These are phyloP conservation scores for Puccinia hordei DNA, from an alignment of 1,284 basidiomycete genomes.

Conservation along the genomic window DNA sequence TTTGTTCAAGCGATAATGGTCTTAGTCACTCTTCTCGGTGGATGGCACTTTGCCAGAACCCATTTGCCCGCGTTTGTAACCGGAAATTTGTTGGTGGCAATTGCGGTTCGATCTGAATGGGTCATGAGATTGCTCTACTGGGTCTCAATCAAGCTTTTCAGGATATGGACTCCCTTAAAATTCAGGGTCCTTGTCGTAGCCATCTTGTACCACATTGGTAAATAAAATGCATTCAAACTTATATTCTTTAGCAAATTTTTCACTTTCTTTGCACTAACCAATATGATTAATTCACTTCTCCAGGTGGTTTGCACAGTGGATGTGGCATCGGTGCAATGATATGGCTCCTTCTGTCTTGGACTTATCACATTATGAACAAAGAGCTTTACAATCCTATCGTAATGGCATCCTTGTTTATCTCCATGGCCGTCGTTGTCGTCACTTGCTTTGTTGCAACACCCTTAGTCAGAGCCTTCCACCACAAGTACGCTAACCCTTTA, in stretches of 20 bases:
- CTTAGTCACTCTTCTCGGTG: conserved; percentile 67
- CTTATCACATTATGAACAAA: conserved; percentile 69
- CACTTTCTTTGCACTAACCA: background rate
- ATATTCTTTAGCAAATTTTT: background rate
- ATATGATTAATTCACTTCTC: background rate
- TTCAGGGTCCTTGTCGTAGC: conserved; percentile 42
- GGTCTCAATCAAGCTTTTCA: conserved; percentile 58
- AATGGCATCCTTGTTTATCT: conserved; percentile 66
- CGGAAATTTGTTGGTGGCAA: conserved; percentile 66
- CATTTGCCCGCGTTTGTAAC: conserved; percentile 69
- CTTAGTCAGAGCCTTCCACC: conserved; percentile 72
- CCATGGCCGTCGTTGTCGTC: conserved; percentile 65
- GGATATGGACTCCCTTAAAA: conserved; percentile 33
- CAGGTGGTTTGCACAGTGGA: conserved; percentile 72
- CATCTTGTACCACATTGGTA: conserved; percentile 50
- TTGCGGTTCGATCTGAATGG: conserved; percentile 67
- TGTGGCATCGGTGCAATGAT: conserved; percentile 69
- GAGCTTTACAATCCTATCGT: conserved; percentile 64
- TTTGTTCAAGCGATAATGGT: conserved; percentile 68
- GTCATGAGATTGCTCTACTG: conserved; percentile 68
- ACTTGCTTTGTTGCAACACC: conserved; percentile 69
- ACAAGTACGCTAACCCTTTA: conserved; percentile 65
- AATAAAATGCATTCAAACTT: background rate
- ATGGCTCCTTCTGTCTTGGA: conserved; percentile 60
- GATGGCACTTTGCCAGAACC: conserved; percentile 67